phyloP scores from a whole-genome alignment of 2,329 filamentous ascomycete species.

The Neofusicoccum cordaticola region DNA sequence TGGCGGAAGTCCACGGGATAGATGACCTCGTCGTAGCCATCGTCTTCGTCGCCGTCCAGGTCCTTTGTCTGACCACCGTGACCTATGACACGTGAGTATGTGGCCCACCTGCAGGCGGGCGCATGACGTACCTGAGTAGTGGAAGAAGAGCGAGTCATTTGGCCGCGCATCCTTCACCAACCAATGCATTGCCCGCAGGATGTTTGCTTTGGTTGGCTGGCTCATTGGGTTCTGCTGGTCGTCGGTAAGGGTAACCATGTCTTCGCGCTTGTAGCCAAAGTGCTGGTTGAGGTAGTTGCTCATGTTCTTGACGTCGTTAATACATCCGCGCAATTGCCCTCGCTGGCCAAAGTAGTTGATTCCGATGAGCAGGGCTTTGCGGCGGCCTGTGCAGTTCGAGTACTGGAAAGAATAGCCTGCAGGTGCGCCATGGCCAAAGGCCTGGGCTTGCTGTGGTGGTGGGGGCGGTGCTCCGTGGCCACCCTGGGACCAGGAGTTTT shows the following conservation, averaged over 20 bases:
- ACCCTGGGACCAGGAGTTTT: conserved; percentile 24
- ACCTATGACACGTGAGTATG: conserved; percentile 44
- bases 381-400: conserved; percentile 80
- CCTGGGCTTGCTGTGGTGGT: conserved; percentile 58
- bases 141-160: conserved; percentile 95
- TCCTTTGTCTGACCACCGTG: conserved; percentile 82
- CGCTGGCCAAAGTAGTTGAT: conserved; percentile 97
- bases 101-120: background rate
- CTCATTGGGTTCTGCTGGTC: conserved; percentile 98
- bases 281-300: conserved; percentile 83
- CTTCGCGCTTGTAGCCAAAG: conserved; percentile 89
- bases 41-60: conserved; percentile 74
- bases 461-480: conserved; percentile 58
- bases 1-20: conserved; percentile 79
- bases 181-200: conserved; percentile 96
- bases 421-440: conserved; percentile 68
- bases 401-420: conserved; percentile 82
- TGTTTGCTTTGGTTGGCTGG: conserved; percentile 93
- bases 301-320: conserved; percentile 98
- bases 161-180: conserved; percentile 87
- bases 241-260: conserved; percentile 96
- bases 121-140: conserved; percentile 74
- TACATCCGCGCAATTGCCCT: conserved; percentile 86
- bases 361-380: conserved; percentile 87
- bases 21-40: conserved; percentile 80